These are phyloP conservation scores for Malus fusca DNA, from an alignment of 306 rosid genomes.

Conservation along the genomic window DNA sequence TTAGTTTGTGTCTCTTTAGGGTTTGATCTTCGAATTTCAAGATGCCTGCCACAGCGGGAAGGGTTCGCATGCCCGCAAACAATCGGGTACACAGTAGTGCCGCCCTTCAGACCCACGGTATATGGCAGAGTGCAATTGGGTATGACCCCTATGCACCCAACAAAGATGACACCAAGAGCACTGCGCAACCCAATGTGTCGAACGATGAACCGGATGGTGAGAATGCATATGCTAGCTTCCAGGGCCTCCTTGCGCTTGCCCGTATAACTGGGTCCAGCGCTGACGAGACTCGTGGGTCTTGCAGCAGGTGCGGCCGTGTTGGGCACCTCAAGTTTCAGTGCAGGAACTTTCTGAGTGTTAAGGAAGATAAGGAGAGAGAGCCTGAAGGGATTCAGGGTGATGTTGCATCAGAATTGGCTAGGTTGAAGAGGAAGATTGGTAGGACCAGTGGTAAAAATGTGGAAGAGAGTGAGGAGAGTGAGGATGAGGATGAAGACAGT, in stretches of 20 bases:
- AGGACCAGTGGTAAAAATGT: conserved; percentile 34
- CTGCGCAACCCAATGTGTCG: conserved; percentile 33
- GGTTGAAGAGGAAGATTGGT: conserved; percentile 46
- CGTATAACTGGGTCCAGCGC: conserved; percentile 69
- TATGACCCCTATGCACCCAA: conserved; percentile 90
- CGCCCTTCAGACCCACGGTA: conserved; percentile 93
- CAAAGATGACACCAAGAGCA: conserved; percentile 58
- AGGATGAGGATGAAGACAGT: conserved; percentile 54
- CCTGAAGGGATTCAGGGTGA: conserved; percentile 42
- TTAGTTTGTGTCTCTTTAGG: conserved; percentile 4
- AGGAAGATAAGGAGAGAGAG: conserved; percentile 72
- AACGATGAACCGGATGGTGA: conserved; percentile 66
- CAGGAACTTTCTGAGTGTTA: conserved; percentile 71
- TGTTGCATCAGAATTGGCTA: conserved; percentile 49
- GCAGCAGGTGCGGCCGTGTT: conserved; percentile 93
- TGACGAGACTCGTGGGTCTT: conserved; percentile 73
- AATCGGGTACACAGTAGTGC: conserved; percentile 96
- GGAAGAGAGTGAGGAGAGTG: conserved; percentile 54
- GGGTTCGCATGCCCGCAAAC: conserved; percentile 99
- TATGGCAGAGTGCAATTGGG: conserved; percentile 97
- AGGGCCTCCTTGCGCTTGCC: conserved; percentile 92
- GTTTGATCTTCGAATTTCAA: conserved; percentile 30
- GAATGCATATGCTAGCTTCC: conserved; percentile 88
- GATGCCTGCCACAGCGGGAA: conserved; percentile 96
- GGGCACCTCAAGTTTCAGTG: conserved; percentile 91